These are phyloP conservation scores for Volvox africanus DNA, from an alignment of 139 green algal genomes.

Conservation along the genomic window DNA sequence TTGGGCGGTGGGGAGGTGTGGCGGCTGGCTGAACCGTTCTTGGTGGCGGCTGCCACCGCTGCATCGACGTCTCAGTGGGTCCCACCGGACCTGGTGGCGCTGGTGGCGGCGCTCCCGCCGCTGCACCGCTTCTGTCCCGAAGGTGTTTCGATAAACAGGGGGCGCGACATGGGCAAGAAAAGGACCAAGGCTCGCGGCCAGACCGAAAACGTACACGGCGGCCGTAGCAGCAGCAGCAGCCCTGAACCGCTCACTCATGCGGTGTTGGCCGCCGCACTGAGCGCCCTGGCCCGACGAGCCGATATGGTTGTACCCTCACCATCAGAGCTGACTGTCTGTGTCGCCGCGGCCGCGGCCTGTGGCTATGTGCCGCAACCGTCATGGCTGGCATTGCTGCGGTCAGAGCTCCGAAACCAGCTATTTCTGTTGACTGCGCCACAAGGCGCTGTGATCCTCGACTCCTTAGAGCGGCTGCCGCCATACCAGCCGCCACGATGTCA, in stretches of 20 bases:
- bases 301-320: background rate
- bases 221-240: too few relatives aligned
- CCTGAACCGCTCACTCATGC: background rate
- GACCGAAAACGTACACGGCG: background rate
- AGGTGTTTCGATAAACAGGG: background rate
- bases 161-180: background rate
- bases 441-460: background rate
- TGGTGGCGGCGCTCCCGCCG: constrained; percentile 1
- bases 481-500: background rate
- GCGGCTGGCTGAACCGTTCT: constrained; percentile 22
- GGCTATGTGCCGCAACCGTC: background rate
- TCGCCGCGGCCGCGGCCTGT: constrained; percentile 18
- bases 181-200: background rate
- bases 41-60: background rate
- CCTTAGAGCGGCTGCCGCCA: background rate
- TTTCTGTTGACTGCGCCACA: background rate
- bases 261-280: constrained; percentile 5
- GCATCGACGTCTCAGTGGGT: background rate
- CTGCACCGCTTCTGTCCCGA: background rate
- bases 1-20: background rate
- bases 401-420: constrained; percentile 29
- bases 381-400: constrained; percentile 27
- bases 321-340: background rate
- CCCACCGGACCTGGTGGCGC: background rate
- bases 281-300: background rate